Conservation (phyloP, 1,284 basidiomycete genomes). For the Lignosus rhinocerotis region DNA sequence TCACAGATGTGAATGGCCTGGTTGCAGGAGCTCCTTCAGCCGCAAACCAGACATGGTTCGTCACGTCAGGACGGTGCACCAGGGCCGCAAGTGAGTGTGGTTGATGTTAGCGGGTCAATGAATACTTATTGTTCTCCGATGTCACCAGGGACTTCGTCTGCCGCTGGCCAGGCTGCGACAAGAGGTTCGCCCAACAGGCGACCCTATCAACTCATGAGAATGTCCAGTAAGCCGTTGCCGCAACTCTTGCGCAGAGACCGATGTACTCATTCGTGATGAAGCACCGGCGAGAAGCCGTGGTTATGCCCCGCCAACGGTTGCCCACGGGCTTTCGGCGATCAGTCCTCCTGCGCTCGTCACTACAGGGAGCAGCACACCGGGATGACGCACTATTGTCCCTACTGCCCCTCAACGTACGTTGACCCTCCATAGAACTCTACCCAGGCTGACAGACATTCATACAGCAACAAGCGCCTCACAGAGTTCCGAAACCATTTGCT, state of each 20-base stretch:
- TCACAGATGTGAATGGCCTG: constrained; percentile 20
- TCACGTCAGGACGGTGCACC: constrained; percentile 45
- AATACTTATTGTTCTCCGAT: neutral
- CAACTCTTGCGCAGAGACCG: neutral
- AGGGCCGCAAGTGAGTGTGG: constrained; percentile 53
- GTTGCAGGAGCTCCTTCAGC: constrained; percentile 51
- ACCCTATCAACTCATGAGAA: constrained; percentile 4
- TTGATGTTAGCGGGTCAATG: neutral
- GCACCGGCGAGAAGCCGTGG: constrained; percentile 53
- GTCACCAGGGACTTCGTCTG: constrained; percentile 5
- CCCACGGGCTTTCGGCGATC: constrained; percentile 51
- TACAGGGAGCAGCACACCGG: constrained; percentile 14
- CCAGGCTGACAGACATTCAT: neutral
- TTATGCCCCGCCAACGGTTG: constrained; percentile 44
- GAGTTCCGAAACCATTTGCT: constrained; percentile 15
- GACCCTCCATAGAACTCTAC: neutral
- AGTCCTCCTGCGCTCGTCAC: constrained; percentile 48
- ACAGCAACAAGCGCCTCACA: constrained; percentile 16
- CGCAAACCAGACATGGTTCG: constrained; percentile 49
- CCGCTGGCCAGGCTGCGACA: neutral
- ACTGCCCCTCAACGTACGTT: neutral
- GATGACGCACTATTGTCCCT: constrained; percentile 17
- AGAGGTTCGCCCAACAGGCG: neutral
- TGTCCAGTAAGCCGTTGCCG: constrained; percentile 1
- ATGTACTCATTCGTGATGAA: constrained; percentile 26